Evolutionary conservation across 306 rosid species (phyloP), one percentile per base, ranked within the genome.

Genomic region (Echinosophora koreensis): DNA sequence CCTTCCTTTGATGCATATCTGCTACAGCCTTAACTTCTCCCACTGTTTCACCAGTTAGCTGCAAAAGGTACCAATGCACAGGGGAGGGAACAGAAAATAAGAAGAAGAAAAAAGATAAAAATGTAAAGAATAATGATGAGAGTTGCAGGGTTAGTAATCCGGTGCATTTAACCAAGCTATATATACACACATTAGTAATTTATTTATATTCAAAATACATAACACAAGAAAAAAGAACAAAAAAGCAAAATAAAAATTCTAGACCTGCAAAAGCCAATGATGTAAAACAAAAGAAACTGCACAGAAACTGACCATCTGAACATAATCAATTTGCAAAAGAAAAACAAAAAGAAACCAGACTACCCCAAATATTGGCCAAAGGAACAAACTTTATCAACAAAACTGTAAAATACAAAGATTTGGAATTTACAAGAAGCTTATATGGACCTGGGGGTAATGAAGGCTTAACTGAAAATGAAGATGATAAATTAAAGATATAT

Each of bases 11-110:
- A 72, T 95, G 99, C 97, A 95, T 95, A 82, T 88, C 99, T 71
- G 97, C 97, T 51, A 92, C 99, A 66, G 99, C 92, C 80, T 95
- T 95, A 86, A 95, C 97, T 79, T 95, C 98, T 80, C 98, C 98
- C 74, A 92, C 93, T 69, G 98, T 92, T 88, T 89, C 99, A 60
- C 99, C 97, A 84, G 97, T 95, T 77, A 95, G 80, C 99, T 95
- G 90, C 84, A 82, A 82, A 88, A 79, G 77, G 63, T 46, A 67
- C 56, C 81, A 77, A 65, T 66, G 69, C 60, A 61, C 63, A 78
- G 58, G 37, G 56, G 37, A 70, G 58, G 76, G 52, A 76, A 50
- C 79, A 82, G 54, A 81, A 76, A 79, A 83, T 78, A 71, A 78
- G 81, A 78, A 37, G 11, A 65, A 69, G 44, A n/a, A 22, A 32